These are phyloP conservation scores for Trichosanthes cucumerina DNA, from an alignment of 306 rosid genomes.

Conservation along the genomic window DNA sequence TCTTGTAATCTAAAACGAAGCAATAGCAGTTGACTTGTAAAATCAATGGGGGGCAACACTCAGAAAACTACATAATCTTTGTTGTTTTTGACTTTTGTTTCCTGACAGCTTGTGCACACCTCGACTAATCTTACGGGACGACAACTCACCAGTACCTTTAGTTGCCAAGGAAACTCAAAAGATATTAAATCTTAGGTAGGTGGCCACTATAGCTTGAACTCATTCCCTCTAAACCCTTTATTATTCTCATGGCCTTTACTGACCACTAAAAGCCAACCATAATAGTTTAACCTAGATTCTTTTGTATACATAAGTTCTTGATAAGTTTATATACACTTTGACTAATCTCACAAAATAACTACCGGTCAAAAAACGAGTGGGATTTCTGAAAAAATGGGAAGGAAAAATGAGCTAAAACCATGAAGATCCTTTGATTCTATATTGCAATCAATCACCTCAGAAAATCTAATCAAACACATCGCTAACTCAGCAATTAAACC, in stretches of 20 bases:
- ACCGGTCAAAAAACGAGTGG: neutral
- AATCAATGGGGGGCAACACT: neutral
- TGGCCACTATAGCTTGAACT: no score
- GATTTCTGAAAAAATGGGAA: neutral
- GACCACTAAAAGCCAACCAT: no score
- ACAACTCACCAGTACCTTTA: no score
- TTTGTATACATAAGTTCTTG: neutral
- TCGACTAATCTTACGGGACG: no score
- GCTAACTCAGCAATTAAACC: neutral
- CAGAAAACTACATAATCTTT: neutral
- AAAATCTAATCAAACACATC: neutral
- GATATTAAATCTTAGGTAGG: no score
- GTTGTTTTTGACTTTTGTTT: neutral
- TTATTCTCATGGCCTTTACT: no score
- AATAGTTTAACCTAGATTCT: no score
- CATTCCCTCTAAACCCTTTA: no score
- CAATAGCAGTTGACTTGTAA: neutral
- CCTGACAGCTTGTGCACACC: no score
- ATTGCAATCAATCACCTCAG: neutral
- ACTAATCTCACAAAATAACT: neutral
- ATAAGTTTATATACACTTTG: neutral
- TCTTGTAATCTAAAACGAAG: neutral
- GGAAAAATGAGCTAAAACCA: neutral
- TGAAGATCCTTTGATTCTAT: neutral
- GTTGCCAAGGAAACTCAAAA: no score